Evolutionary conservation across 2,329 filamentous ascomycete genomes (phyloP), one percentile per base, ranked within the genome.

Genomic region (Botrytis pseudocinerea): DNA sequence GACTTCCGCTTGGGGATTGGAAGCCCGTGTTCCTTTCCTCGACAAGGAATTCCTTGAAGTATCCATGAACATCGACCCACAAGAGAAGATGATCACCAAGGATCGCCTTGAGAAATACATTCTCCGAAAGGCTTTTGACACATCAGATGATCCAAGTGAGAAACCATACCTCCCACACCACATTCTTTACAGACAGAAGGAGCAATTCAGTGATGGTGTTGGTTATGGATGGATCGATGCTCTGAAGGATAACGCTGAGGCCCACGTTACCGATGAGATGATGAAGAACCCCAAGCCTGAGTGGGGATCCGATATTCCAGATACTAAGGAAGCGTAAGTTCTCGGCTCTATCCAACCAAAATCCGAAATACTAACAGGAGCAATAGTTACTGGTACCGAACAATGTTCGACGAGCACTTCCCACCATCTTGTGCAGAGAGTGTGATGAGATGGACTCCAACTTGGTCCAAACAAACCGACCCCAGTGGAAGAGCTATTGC

Each of bases 321-420:
- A 98, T 81, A 95, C 92, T 81, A 99, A 99, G 89, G 96, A 99
- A 85, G 96, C 94, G 85, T 95, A 90, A 79, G 90, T 87, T 14
- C 20, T 28, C 66, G 6, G 28, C 14, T 72, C 48, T 73, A 22
- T 70, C 32, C 35, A 62, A 25, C 5, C 7, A 32, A 14, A 40
- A 1, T 38, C 18, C 35, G 8, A 28, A 32, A 14, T 62, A 59
- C 54, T 62, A 10, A 68, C 66, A 70, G 14, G 61, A 42, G 20
- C 46, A 64, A 65, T 78, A 92, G 90, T 64, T 97, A 97, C 88
- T 99, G 96, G 96, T 99, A 99, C 86, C 92, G 96, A 80, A 88
- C 86, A 82, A 98, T 99, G 95, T 99, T 98, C 82, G 96, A 99
- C 83, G 95, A 99, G 88, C 95, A 97, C 84, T 99, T 98, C 89